Evolutionary conservation across 345 rosid species (phyloP).

Genomic region (Geranium rotundifolium): DNA sequence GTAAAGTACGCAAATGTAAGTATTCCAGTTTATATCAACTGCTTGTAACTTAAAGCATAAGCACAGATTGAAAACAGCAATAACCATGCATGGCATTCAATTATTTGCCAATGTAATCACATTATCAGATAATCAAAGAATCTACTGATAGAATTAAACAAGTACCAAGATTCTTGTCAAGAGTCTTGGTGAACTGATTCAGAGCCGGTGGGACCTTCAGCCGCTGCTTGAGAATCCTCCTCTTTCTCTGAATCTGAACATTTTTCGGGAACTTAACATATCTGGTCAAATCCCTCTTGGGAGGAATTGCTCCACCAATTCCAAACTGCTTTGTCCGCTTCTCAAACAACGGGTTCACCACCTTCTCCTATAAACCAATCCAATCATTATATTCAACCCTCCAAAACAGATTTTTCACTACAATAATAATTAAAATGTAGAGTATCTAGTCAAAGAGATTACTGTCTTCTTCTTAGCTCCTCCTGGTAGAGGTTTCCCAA

Average conservation of each 20-base stretch:
- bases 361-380: constrained; percentile 37
- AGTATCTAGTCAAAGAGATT: not conserved
- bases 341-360: constrained; percentile 59
- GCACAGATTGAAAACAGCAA: no score
- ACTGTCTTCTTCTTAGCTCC: constrained; percentile 48
- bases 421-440: no score
- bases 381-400: not conserved
- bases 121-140: no score
- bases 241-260: constrained; percentile 69
- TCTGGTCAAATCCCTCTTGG: constrained; percentile 66
- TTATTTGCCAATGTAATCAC: no score
- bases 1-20: no score
- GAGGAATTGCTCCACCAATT: constrained; percentile 79
- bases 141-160: no score
- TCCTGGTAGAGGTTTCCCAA: constrained; percentile 21
- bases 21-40: no score
- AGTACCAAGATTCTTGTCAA: constrained; percentile 76
- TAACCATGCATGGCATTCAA: no score
- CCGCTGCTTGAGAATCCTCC: constrained; percentile 67
- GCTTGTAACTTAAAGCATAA: no score
- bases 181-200: constrained; percentile 84
- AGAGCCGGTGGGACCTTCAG: constrained; percentile 85
- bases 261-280: constrained; percentile 68
- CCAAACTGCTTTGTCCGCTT: constrained; percentile 82
- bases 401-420: not conserved